A percentile compares a stretch with the other conserved stretches of the same genome.
Evolutionary conservation across 1,139 yeast species (phyloP).

Genomic region (Yamadazyma oceani): DNA sequence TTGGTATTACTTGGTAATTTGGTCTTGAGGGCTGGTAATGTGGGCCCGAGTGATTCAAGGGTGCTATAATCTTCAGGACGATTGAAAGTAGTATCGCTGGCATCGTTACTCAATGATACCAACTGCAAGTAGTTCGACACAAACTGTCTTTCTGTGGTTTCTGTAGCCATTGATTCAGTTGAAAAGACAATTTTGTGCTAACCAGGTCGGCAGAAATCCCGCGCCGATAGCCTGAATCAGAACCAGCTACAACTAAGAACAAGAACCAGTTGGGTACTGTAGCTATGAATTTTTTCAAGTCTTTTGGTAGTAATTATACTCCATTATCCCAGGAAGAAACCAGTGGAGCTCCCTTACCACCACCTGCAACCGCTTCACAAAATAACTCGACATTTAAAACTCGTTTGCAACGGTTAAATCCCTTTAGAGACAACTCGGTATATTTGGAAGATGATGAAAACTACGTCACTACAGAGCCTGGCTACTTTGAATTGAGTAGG

Average conservation of each 20-base stretch:
- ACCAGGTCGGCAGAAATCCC: no score
- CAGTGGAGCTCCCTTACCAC: slow-evolving; percentile 35
- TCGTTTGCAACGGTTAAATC: slow-evolving; percentile 38
- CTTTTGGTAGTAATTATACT: slow-evolving; percentile 28
- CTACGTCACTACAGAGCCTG: slow-evolving; percentile 47
- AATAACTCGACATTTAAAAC: slow-evolving; percentile 24
- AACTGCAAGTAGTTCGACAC: slow-evolving; percentile 35
- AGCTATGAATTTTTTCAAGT: slow-evolving; percentile 42
- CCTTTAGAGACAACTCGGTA: slow-evolving; percentile 37
- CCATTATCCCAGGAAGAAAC: slow-evolving; percentile 35
- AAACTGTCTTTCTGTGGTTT: slow-evolving; percentile 22
- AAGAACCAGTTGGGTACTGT: no score
- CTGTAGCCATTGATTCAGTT: background rate
- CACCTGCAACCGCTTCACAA: slow-evolving; percentile 34
- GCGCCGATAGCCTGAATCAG: no score
- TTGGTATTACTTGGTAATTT: slow-evolving; percentile 26
- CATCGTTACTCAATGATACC: slow-evolving; percentile 11
- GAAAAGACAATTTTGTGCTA: slow-evolving; percentile 1
- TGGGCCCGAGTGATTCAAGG: slow-evolving; percentile 41
- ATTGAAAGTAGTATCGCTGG: slow-evolving; percentile 24
- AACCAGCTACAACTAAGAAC: no score
- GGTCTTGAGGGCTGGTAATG: slow-evolving; percentile 32
- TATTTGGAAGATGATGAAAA: slow-evolving; percentile 46
- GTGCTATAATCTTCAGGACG: slow-evolving; percentile 32
- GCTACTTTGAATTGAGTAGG: slow-evolving; percentile 49